These are phyloP conservation scores for Colletotrichum tabaci DNA, from an alignment of 2,329 filamentous ascomycete species.

Conservation along the genomic window DNA sequence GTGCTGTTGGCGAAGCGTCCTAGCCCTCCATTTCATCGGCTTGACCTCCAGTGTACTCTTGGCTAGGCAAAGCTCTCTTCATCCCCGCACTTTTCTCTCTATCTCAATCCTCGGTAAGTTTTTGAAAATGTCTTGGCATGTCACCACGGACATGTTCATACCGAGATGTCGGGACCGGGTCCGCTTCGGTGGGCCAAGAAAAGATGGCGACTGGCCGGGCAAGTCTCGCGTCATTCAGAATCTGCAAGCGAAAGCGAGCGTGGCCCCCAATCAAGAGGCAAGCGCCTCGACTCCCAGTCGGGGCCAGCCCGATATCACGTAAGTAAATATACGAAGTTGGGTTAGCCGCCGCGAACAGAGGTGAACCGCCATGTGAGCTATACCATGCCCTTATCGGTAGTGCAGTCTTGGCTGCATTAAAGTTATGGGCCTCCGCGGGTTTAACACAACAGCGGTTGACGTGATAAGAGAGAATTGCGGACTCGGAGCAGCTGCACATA, in stretches of 20 bases:
- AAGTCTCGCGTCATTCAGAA: constrained; percentile 16
- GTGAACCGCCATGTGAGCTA: not conserved
- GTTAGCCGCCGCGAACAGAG: not conserved
- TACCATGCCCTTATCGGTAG: not conserved
- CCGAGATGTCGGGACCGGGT: constrained; percentile 5
- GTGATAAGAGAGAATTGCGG: constrained; percentile 21
- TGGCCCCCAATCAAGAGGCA: not conserved
- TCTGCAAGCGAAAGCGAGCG: no score
- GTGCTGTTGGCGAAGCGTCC: no score
- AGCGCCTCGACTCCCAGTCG: not conserved
- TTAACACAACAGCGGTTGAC: constrained; percentile 15
- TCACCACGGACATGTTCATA: not conserved
- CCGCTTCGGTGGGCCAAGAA: constrained; percentile 6
- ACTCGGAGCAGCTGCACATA: not conserved
- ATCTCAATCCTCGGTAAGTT: not conserved
- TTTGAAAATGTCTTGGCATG: not conserved
- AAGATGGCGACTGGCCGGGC: constrained; percentile 23
- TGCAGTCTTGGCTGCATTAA: constrained; percentile 14
- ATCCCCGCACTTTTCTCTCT: not conserved
- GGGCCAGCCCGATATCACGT: constrained; percentile 11
- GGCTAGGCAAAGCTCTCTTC: not conserved
- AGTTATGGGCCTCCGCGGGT: not conserved
- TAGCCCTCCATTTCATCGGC: no score
- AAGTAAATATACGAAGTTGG: not conserved
- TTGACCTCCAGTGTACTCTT: no score